Evolutionary conservation across 2,329 filamentous ascomycete species (phyloP).

Genomic region (Exophiala alcalophila): DNA sequence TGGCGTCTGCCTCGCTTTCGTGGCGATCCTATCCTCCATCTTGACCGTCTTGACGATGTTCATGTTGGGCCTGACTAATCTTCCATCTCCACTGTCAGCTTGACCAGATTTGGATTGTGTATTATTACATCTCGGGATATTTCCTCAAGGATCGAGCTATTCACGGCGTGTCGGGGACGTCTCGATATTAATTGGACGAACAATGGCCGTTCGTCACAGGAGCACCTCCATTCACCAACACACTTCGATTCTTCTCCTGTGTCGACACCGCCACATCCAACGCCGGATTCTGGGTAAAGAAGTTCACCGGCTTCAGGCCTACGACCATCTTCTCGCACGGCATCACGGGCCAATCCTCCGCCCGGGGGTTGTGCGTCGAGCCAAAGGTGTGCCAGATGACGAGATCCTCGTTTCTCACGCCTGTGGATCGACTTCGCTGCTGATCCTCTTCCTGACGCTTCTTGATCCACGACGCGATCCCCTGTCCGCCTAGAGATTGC

Average conservation of each 20-base stretch:
- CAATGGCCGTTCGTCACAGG: slow-evolving; percentile 13
- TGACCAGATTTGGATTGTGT: too few species aligned
- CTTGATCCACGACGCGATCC: slow-evolving; percentile 46
- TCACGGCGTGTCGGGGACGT: too few species aligned
- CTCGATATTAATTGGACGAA: not conserved
- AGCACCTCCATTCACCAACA: slow-evolving; percentile 17
- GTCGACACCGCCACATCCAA: slow-evolving; percentile 29
- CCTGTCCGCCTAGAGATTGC: slow-evolving; percentile 49
- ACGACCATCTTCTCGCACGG: slow-evolving; percentile 32
- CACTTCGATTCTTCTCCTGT: slow-evolving; percentile 25
- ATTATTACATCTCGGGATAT: too few species aligned
- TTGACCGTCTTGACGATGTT: too few species aligned
- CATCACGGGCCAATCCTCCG: slow-evolving; percentile 48
- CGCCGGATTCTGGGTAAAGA: slow-evolving; percentile 32
- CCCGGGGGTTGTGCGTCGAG: slow-evolving; percentile 45
- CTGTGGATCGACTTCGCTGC: slow-evolving; percentile 30
- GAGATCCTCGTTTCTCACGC: slow-evolving; percentile 42
- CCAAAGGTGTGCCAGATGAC: slow-evolving; percentile 47
- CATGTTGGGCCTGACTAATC: too few species aligned
- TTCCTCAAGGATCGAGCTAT: too few species aligned
- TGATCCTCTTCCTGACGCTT: slow-evolving; percentile 39
- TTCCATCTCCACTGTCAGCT: too few species aligned
- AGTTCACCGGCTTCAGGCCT: slow-evolving; percentile 33
- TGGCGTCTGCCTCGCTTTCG: too few species aligned
- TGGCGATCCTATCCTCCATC: too few species aligned